Percentiles rank a stretch among this genome's conserved stretches.
Conservation (phyloP, 2,329 filamentous ascomycete species). For the Cercospora sp. region DNA sequence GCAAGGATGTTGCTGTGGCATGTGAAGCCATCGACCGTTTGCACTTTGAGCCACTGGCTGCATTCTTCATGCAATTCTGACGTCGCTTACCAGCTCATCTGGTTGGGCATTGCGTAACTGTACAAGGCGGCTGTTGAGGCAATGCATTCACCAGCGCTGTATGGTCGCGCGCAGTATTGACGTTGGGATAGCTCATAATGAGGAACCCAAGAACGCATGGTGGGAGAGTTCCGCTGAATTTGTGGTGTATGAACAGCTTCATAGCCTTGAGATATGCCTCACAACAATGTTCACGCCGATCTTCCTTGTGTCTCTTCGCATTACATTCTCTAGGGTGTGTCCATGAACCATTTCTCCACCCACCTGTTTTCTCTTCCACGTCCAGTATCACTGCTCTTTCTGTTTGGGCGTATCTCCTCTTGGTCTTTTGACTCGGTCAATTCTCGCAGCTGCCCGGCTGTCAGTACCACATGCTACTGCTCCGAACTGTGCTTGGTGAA, state of each 20-base stretch:
- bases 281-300: neutral
- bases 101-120: neutral
- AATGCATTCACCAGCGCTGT: too few species aligned
- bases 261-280: neutral
- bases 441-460: neutral
- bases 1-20: neutral
- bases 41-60: neutral
- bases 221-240: neutral
- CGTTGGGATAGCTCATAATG: too few species aligned
- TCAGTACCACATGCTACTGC: neutral
- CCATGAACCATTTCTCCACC: neutral
- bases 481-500: neutral
- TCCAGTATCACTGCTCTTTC: neutral
- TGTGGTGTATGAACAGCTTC: neutral
- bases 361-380: neutral
- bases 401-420: neutral
- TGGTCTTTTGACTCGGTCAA: neutral
- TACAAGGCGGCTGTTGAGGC: too few species aligned
- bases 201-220: too few species aligned
- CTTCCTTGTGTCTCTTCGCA: neutral
- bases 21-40: neutral
- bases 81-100: neutral
- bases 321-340: neutral
- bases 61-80: neutral
- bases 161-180: too few species aligned